Evolutionary conservation across 805 yeast genomes (phyloP), one percentile per base, ranked within the genome.

Genomic region (Saccharomycopsis microspora): DNA sequence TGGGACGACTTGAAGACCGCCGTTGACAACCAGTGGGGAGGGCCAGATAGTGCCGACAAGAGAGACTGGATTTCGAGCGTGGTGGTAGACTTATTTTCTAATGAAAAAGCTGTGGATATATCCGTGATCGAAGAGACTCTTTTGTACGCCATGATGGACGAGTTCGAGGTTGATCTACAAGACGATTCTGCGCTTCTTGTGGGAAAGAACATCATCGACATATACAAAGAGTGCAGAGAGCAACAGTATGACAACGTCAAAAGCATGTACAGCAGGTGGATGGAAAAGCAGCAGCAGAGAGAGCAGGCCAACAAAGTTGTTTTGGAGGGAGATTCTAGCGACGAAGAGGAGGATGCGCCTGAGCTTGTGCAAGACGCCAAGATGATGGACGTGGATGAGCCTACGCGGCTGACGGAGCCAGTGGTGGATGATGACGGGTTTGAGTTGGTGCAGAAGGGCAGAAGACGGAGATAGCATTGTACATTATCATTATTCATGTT

Each of bases 11-110:
- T 93, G 45, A 72, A 76, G 42, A 82, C 85, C 1, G 98, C 98
- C 0, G 97, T 93, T 6, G 94, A 78, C 4, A 87, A 85, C 61
- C 69, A 72, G 32, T 93, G 98, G 97, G 99, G 98, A 51, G 99
- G 98, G 1, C 80, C 96, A 9, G 84, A 85, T 35, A 82, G 95
- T 9, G 77, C 74, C 0, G 97, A 85, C 37, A 93, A 93, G 63
- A 74, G 99, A 59, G 98, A 93, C 62, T 93, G 98, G 98, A 74
- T 90, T 54, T 77, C 85, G 4, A 94, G 86, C 4, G 67, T 85
- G 9, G 76, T 90, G 3, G 75, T 88, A 32, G 97, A 87, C 35
- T 69, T 88, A 46, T 93, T 90, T 59, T 70, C 64, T 41, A 68
- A 69, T 5, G 80, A 74, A 42, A 74, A 69, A 44, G 71, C 75